Conservation (phyloP, 2,329 filamentous ascomycete species). For the Bimuria novae-zelandiae region DNA sequence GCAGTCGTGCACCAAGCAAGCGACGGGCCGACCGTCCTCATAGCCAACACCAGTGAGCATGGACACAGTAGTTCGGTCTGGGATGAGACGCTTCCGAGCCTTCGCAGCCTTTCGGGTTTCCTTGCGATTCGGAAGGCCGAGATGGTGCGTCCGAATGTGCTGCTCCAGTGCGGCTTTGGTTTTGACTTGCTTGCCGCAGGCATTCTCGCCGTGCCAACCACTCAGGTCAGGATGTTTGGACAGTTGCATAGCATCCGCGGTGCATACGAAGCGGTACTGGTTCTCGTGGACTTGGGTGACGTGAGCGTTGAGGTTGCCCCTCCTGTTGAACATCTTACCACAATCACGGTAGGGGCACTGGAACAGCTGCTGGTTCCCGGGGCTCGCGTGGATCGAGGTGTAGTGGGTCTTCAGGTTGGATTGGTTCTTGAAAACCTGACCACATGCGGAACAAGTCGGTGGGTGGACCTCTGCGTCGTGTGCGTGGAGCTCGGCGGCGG, state of each 20-base stretch:
- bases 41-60: conserved; percentile 63
- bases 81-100: conserved; percentile 42
- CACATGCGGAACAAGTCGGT: conserved; percentile 75
- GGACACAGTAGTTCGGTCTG: conserved; percentile 40
- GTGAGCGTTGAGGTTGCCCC: conserved; percentile 82
- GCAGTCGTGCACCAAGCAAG: conserved; percentile 58
- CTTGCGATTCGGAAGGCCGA: conserved; percentile 60
- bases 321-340: conserved; percentile 76
- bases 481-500: conserved; percentile 69
- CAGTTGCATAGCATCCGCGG: conserved; percentile 64
- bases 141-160: conserved; percentile 81
- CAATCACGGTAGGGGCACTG: conserved; percentile 72
- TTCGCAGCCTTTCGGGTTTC: conserved; percentile 42
- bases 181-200: conserved; percentile 75
- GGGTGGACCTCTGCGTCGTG: conserved; percentile 76
- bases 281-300: conserved; percentile 77
- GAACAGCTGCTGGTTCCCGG: conserved; percentile 54
- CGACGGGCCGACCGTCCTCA: conserved; percentile 53
- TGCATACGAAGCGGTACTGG: conserved; percentile 76
- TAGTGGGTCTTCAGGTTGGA: conserved; percentile 66
- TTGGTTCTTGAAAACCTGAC: conserved; percentile 65
- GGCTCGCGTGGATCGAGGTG: conserved; percentile 68
- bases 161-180: conserved; percentile 81
- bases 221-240: conserved; percentile 59
- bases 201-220: conserved; percentile 67